A percentile compares a stretch with the other conserved stretches of the same genome.
Evolutionary conservation across 495 filamentous ascomycete genomes (phyloP).

Genomic region (Immersiella caudata): DNA sequence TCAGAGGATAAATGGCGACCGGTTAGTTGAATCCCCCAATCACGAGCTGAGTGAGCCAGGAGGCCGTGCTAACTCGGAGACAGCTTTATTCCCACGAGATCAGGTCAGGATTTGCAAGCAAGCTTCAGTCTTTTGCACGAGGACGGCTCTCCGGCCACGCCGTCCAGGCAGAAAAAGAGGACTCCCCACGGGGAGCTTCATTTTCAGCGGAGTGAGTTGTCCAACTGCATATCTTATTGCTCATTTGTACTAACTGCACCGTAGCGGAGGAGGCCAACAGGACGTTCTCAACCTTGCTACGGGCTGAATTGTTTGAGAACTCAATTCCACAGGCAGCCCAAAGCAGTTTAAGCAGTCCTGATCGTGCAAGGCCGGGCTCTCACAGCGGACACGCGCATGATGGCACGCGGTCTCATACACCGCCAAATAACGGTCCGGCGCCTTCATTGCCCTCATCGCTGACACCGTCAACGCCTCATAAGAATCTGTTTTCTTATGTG

Average conservation of each 20-base stretch:
- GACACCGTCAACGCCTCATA: slow-evolving; percentile 92
- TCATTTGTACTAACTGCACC: slow-evolving; percentile 44
- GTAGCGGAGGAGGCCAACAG: slow-evolving; percentile 91
- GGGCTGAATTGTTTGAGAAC: slow-evolving; percentile 86
- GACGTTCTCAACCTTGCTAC: slow-evolving; percentile 85
- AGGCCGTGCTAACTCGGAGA: neutral
- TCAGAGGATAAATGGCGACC: slow-evolving; percentile 81
- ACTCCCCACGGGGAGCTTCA: slow-evolving; percentile 87
- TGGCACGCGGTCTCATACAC: slow-evolving; percentile 76
- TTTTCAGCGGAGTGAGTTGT: slow-evolving; percentile 82
- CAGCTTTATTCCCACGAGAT: slow-evolving; percentile 94
- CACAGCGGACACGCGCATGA: slow-evolving; percentile 64
- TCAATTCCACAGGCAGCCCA: slow-evolving; percentile 82
- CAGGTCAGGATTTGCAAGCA: slow-evolving; percentile 89
- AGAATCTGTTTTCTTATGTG: slow-evolving; percentile 93
- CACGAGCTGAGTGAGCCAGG: neutral
- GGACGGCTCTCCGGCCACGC: slow-evolving; percentile 87
- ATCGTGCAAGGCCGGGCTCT: slow-evolving; percentile 56
- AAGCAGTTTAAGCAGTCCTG: slow-evolving; percentile 61
- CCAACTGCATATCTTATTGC: neutral
- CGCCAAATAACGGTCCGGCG: slow-evolving; percentile 65
- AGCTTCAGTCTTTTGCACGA: slow-evolving; percentile 90
- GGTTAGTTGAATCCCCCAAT: slow-evolving; percentile 47
- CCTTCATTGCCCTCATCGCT: slow-evolving; percentile 66
- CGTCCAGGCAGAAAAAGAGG: slow-evolving; percentile 80